These are phyloP conservation scores for Arthrobotrys sinensis DNA, from an alignment of 2,329 filamentous ascomycete species.

Conservation along the genomic window DNA sequence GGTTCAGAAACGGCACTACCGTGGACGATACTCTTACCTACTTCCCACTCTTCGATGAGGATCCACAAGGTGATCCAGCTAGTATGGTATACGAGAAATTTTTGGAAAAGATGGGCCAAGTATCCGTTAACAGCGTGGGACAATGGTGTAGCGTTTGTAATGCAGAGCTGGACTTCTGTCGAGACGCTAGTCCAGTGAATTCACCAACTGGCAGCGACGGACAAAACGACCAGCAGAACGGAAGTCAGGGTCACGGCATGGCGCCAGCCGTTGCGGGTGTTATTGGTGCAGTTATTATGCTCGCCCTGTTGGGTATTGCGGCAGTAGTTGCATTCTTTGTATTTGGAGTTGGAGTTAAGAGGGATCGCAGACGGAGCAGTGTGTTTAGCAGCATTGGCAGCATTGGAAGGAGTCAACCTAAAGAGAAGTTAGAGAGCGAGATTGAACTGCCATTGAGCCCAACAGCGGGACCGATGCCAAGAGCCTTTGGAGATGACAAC, in stretches of 20 bases:
- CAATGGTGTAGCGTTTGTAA: slow-evolving; percentile 45
- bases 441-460: slow-evolving; percentile 57
- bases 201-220: not conserved
- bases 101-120: slow-evolving; percentile 35
- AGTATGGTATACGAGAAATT: slow-evolving; percentile 38
- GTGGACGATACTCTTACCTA: slow-evolving; percentile 57
- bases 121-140: slow-evolving; percentile 18
- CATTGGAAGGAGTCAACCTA: slow-evolving; percentile 32
- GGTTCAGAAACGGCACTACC: slow-evolving; percentile 53
- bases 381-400: slow-evolving; percentile 35
- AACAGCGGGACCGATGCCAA: slow-evolving; percentile 38
- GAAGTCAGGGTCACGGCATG: slow-evolving; percentile 7
- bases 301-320: slow-evolving; percentile 36
- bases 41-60: slow-evolving; percentile 53
- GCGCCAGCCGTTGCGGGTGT: slow-evolving; percentile 50
- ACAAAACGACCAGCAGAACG: not conserved
- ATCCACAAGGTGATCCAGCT: slow-evolving; percentile 24
- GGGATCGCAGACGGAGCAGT: slow-evolving; percentile 54
- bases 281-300: slow-evolving; percentile 50
- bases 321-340: slow-evolving; percentile 42
- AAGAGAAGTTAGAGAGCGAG: slow-evolving; percentile 52
- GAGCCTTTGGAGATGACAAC: slow-evolving; percentile 38
- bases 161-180: slow-evolving; percentile 28
- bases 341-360: slow-evolving; percentile 46
- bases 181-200: not conserved